Percentiles rank a stretch among this genome's conserved stretches.
phyloP scores from a whole-genome alignment of 1,139 yeast species.

The Dujonia santamariae region DNA sequence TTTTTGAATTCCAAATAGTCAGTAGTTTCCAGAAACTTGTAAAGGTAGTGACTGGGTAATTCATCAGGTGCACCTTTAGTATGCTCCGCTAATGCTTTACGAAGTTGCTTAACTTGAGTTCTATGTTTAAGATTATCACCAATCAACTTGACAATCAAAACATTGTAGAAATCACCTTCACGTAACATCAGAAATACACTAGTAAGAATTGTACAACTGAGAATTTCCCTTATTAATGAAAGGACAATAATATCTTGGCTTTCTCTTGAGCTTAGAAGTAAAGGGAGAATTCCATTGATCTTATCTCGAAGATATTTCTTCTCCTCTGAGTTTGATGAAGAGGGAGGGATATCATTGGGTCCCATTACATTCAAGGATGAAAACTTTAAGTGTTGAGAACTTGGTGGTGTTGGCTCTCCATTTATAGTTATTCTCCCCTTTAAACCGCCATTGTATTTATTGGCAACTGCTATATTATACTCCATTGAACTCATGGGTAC shows the following conservation, averaged over 20 bases:
- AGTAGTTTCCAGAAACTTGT: slow-evolving; percentile 2
- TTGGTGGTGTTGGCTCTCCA: neutral
- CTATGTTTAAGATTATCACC: slow-evolving; percentile 71
- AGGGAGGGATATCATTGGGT: neutral
- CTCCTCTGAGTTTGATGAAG: slow-evolving; percentile 20
- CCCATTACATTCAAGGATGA: neutral
- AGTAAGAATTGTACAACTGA: slow-evolving; percentile 48
- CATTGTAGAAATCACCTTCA: slow-evolving; percentile 79
- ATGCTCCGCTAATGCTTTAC: slow-evolving; percentile 70
- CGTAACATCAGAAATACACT: slow-evolving; percentile 54
- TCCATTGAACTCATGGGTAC: slow-evolving; percentile 21
- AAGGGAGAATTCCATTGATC: slow-evolving; percentile 46
- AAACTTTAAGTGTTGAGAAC: neutral
- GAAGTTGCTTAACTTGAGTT: slow-evolving; percentile 67
- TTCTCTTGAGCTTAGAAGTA: slow-evolving; percentile 50
- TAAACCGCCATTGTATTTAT: slow-evolving; percentile 55
- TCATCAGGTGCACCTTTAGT: neutral
- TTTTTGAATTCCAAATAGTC: slow-evolving; percentile 1
- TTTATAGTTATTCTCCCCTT: slow-evolving; percentile 53
- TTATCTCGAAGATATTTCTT: slow-evolving; percentile 49
- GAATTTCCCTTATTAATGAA: slow-evolving; percentile 58
- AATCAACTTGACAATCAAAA: slow-evolving; percentile 55
- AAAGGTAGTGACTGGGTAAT: neutral
- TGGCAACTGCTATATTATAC: slow-evolving; percentile 55
- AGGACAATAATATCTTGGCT: slow-evolving; percentile 45